phyloP scores from a whole-genome alignment of 2,329 filamentous ascomycete genomes.

The Claviceps sp. region DNA sequence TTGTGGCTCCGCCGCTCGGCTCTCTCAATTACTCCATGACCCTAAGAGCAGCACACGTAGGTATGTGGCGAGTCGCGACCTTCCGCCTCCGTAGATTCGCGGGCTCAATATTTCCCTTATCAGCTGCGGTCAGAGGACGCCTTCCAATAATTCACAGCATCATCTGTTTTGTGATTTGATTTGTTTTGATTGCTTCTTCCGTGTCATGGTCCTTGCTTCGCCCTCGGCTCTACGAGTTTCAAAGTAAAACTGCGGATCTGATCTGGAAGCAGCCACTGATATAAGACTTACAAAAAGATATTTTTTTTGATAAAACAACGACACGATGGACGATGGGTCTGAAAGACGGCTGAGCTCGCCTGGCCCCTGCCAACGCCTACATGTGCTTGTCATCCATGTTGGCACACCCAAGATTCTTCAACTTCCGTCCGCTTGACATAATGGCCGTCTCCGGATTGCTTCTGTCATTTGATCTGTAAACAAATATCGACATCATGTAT shows the following conservation, averaged over 20 bases:
- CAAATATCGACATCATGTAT: neutral
- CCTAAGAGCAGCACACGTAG: neutral
- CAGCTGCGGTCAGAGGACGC: neutral
- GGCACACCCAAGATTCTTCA: too few species aligned
- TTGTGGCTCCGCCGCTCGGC: constrained; percentile 2
- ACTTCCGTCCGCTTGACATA: too few species aligned
- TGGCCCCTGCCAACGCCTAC: too few species aligned
- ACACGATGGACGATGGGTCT: too few species aligned
- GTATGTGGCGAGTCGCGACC: neutral
- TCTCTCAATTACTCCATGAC: neutral
- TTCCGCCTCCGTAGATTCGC: neutral
- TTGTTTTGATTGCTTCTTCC: neutral
- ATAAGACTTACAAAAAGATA: too few species aligned
- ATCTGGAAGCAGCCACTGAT: neutral
- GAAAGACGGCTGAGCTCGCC: too few species aligned
- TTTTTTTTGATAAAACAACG: too few species aligned
- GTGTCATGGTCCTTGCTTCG: neutral
- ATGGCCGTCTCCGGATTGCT: too few species aligned
- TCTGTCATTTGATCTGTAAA: too few species aligned
- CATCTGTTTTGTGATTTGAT: neutral
- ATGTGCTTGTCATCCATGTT: too few species aligned
- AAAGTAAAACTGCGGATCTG: neutral
- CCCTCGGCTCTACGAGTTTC: neutral
- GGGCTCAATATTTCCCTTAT: neutral
- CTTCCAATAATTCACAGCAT: neutral